Conservation (phyloP, 331 rosid species). For the Saraca asoca region DNA sequence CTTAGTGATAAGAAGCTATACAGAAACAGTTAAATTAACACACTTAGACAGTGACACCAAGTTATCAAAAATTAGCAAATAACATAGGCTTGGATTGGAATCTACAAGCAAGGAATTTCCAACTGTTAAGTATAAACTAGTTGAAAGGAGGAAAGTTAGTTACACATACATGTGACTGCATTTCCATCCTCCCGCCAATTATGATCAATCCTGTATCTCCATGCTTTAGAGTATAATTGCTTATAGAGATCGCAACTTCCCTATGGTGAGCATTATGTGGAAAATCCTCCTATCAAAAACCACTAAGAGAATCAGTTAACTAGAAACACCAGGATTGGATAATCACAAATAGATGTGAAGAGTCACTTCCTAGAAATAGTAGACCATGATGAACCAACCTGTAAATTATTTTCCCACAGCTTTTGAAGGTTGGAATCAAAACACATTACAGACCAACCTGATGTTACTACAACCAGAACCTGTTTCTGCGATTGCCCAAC, state of each 20-base stretch:
- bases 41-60: constrained; percentile 26
- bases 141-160: constrained; percentile 9
- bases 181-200: constrained; percentile 98
- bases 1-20: constrained; percentile 31
- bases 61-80: constrained; percentile 8
- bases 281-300: constrained; percentile 72
- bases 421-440: constrained; percentile 91
- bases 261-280: constrained; percentile 97
- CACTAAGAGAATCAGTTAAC: constrained; percentile 26
- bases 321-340: constrained; percentile 10
- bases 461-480: constrained; percentile 91
- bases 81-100: constrained; percentile 22
- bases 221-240: constrained; percentile 86
- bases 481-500: constrained; percentile 70
- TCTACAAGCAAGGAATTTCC: constrained; percentile 10
- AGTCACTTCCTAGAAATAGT: not conserved
- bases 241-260: constrained; percentile 84
- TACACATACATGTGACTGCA: constrained; percentile 84
- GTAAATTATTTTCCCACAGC: constrained; percentile 91
- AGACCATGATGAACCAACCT: constrained; percentile 52
- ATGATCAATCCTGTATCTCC: constrained; percentile 93
- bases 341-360: constrained; percentile 5
- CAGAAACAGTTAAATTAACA: constrained; percentile 21
- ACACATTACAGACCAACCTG: constrained; percentile 98
- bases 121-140: constrained; percentile 23